Base-by-base conservation (phyloP, 306 rosid species). In the Prunus dulcis region DNA sequence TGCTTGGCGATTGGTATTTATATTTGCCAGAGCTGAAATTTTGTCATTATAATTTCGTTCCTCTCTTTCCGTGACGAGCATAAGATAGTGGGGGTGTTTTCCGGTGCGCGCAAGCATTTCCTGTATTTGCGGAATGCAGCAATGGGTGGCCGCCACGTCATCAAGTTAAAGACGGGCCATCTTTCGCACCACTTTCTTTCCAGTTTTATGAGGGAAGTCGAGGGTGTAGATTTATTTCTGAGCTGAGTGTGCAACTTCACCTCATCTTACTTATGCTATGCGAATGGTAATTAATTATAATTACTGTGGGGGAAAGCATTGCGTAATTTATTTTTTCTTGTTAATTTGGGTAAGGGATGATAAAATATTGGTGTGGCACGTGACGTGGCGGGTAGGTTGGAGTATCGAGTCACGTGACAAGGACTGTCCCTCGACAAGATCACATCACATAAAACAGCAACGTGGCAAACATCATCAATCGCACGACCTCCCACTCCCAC, bases 331-430 rank as follows among this genome's bases (percentile, higher is more conserved):
- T 5, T 32, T 32, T 32, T 32, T 32, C 38, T 32, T 32, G 38
- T 5, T 32, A 32, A 32, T 32, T 32, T 32, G 38, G 38, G 38
- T 5, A 32, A 0, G 38, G 38, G 38, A 32, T 32, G 38, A 32
- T 32, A 38, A 38, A 38, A 38, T 38, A 38, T 51, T 4, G 56
- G 20, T 51, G 7, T 17, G 9, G 56, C 83, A 80, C 81, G 27
- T 62, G 20, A 82, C 82, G 82, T 34, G 53, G 67, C 66, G 34
- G 38, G 38, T n/a, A 18, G 57, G 56, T 51, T 14, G 45, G 20
- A 52, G 55, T 9, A 74, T 75, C 63, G 53, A 7, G 75, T 46
- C 50, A 77, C 75, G 69, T 69, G 69, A 69, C 61, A 56, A 11
- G 70, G 67, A 47, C 14, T 46, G 27, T 34, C 60, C 20, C 76